A percentile compares a stretch with the other conserved stretches of the same genome.
These are phyloP conservation scores for Hypericum androsaemum DNA, from an alignment of 345 rosid genomes.

Conservation along the genomic window DNA sequence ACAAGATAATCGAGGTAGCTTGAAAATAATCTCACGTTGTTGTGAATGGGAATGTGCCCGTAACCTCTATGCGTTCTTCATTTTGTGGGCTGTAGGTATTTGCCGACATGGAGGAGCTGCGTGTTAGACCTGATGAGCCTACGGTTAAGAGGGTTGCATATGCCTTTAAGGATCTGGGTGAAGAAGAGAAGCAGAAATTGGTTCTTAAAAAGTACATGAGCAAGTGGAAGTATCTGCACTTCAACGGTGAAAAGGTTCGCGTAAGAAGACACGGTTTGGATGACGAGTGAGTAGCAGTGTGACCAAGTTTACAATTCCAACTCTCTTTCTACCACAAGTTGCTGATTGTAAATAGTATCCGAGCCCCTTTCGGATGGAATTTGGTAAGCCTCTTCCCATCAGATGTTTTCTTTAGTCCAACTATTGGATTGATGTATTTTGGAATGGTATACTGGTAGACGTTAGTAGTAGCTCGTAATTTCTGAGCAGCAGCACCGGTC, in stretches of 20 bases:
- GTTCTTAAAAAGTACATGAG: slow-evolving; percentile 47
- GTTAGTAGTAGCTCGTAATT: no score
- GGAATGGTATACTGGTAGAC: no score
- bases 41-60: background rate
- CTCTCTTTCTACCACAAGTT: no score
- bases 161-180: slow-evolving; percentile 49
- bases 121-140: slow-evolving; percentile 74
- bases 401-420: no score
- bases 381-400: no score
- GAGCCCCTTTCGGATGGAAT: no score
- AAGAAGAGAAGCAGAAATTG: slow-evolving; percentile 47
- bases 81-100: slow-evolving; percentile 37
- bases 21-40: background rate
- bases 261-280: slow-evolving; percentile 44
- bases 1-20: slow-evolving; percentile 61
- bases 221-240: slow-evolving; percentile 69
- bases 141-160: slow-evolving; percentile 49
- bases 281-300: slow-evolving; percentile 15
- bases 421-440: no score
- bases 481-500: no score
- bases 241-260: slow-evolving; percentile 69
- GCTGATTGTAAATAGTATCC: no score
- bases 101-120: slow-evolving; percentile 89
- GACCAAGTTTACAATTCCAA: no score
- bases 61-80: background rate